Evolutionary conservation across 768 basidiomycete genomes (phyloP).

Genomic region (Rhodotorula babjevae): DNA sequence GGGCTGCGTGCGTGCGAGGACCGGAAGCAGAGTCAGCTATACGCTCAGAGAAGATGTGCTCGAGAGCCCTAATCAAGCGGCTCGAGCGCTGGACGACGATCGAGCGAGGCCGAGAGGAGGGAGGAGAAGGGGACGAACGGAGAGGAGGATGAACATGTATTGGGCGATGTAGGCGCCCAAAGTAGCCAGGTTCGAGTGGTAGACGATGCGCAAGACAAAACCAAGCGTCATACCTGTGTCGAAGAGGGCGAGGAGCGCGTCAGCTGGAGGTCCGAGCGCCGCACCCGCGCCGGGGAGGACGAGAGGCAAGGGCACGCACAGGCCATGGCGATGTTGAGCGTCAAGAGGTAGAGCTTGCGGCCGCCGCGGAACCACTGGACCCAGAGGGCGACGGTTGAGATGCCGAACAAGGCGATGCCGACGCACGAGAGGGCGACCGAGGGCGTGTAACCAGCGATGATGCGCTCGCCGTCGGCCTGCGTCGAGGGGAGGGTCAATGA

Average conservation of each 20-base stretch:
- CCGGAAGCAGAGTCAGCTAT: no score
- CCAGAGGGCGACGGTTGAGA: background rate
- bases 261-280: no score
- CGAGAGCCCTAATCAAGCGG: no score
- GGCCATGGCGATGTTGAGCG: background rate
- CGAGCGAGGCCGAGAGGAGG: no score
- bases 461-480: background rate
- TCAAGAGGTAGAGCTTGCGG: background rate
- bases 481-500: background rate
- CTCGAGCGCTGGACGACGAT: no score
- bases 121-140: background rate
- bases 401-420: conserved; percentile 11
- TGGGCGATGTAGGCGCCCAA: conserved; percentile 11
- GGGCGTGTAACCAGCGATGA: conserved; percentile 19
- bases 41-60: no score
- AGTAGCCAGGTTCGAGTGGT: background rate
- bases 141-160: conserved; percentile 26
- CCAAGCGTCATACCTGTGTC: conserved; percentile 15
- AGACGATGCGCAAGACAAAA: conserved; percentile 14
- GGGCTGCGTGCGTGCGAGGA: conserved; percentile 7
- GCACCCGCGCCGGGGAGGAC: no score
- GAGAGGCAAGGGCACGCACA: background rate
- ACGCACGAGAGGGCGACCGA: conserved; percentile 7
- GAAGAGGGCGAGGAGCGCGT: no score
- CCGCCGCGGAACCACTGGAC: background rate